Conservation (phyloP, 305 asterid species). For the Withania somnifera region DNA sequence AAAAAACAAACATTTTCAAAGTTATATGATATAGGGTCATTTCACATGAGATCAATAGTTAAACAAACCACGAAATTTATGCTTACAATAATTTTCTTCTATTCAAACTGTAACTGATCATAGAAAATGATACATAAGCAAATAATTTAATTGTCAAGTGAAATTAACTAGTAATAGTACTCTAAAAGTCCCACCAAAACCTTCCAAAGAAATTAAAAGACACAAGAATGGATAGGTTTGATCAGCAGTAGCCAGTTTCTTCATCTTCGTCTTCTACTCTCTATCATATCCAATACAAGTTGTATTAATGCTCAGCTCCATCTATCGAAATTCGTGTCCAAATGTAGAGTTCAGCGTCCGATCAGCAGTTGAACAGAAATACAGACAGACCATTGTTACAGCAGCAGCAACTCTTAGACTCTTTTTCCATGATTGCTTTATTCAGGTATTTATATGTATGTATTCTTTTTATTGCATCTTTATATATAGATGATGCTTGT, state of each 20-base stretch:
- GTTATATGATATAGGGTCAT: neutral
- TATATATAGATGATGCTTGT: too few relatives aligned
- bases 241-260: neutral
- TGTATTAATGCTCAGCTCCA: slow-evolving; percentile 24
- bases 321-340: slow-evolving; percentile 42
- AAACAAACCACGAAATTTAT: neutral
- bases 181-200: neutral
- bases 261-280: slow-evolving; percentile 1
- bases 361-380: slow-evolving; percentile 39
- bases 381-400: slow-evolving; percentile 53
- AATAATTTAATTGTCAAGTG: too few relatives aligned
- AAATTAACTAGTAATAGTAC: too few relatives aligned
- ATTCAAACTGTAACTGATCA: neutral
- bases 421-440: slow-evolving; percentile 71
- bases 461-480: neutral
- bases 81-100: neutral
- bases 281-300: neutral
- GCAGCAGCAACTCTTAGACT: slow-evolving; percentile 79
- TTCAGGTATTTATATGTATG: slow-evolving; percentile 56
- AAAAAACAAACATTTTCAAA: neutral
- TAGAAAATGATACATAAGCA: too few relatives aligned
- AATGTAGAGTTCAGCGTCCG: slow-evolving; percentile 58
- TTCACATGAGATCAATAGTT: neutral
- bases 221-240: neutral
- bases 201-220: neutral